Conservation (phyloP, 768 basidiomycete genomes). For the Filobasidium wieringae region DNA sequence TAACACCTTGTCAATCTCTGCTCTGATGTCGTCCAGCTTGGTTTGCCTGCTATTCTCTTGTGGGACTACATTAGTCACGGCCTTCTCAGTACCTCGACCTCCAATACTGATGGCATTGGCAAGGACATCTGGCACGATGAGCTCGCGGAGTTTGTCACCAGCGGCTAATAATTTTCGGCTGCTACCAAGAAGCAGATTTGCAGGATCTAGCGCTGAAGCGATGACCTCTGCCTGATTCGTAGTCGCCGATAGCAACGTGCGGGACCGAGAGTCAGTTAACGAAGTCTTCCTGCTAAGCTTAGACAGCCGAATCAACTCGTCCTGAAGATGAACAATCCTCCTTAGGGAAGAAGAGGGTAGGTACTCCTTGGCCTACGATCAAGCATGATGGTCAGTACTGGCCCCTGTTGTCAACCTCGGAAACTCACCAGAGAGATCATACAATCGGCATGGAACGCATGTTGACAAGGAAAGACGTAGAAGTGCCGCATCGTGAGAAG, state of each 20-base stretch:
- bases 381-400: not conserved
- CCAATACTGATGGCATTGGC: conserved; percentile 59
- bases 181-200: conserved; percentile 32
- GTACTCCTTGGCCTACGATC: conserved; percentile 72
- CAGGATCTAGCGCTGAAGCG: conserved; percentile 30
- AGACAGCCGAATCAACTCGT: conserved; percentile 54
- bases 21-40: conserved; percentile 59
- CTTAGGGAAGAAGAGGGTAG: conserved; percentile 69
- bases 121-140: conserved; percentile 87
- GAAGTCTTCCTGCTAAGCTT: conserved; percentile 5
- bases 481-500: conserved; percentile 78
- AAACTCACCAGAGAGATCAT: conserved; percentile 77
- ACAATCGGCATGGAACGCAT: conserved; percentile 95
- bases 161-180: conserved; percentile 63
- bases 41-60: conserved; percentile 42
- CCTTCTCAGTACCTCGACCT: conserved; percentile 27
- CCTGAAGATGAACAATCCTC: conserved; percentile 73
- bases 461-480: conserved; percentile 97
- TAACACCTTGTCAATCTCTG: conserved; percentile 77
- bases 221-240: conserved; percentile 15
- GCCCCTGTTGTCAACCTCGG: not conserved
- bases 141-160: conserved; percentile 75
- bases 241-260: conserved; percentile 26
- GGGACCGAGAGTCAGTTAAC: conserved; percentile 2
- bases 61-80: conserved; percentile 41